Base-by-base conservation (phyloP, 106 monocot genomes). In the Iris macrosiphon region DNA sequence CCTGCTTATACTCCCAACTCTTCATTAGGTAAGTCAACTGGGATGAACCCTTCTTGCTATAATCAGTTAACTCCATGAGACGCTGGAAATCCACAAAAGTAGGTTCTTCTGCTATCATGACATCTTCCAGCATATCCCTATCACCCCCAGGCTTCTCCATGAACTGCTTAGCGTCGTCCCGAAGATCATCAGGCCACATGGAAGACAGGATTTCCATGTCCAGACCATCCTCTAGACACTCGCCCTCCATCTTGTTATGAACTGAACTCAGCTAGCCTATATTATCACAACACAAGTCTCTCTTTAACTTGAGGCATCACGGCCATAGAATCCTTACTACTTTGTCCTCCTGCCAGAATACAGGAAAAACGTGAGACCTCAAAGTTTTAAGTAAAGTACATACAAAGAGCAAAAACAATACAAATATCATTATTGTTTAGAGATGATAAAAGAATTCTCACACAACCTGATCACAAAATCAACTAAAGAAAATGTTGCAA, bases 171-270 rank as follows among this genome's bases (percentile, higher is more conserved):
- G 59, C 52, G 74, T 74, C 78, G 38, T 71, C 60, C 22, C 49
- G 63, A 39, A 81, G 65, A 68, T 87, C 74, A 43, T 77, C 68
- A 12, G 87, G 87, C 87, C 87, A 87, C 85, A 85, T 85, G 15
- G 81, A 67, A 68, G 67, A 40, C 42, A 78, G 57, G 18, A 68
- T 57, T 48, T 80, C 79, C 35, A 75, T 74, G 45, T 63, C 51
- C 13, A 76, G 80, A 41, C 39, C 58, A 20, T 71, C 81, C 52
- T 35, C 75, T n/a, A 80, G 7, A 57, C 23, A 28, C 40, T 75
- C 87, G 21, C 59, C 78, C 30, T 67, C 81, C 81, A 87, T 87
- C 28, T 55, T 64, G 18, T 2, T 40, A 52, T 23, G 23, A 4
- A 40, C 21, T 23, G 10, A 30, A 49, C 8, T 27, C 39, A 15